Evolutionary conservation across 2,329 filamentous ascomycete species (phyloP).

Genomic region (Allantophomopsis cytisporea): DNA sequence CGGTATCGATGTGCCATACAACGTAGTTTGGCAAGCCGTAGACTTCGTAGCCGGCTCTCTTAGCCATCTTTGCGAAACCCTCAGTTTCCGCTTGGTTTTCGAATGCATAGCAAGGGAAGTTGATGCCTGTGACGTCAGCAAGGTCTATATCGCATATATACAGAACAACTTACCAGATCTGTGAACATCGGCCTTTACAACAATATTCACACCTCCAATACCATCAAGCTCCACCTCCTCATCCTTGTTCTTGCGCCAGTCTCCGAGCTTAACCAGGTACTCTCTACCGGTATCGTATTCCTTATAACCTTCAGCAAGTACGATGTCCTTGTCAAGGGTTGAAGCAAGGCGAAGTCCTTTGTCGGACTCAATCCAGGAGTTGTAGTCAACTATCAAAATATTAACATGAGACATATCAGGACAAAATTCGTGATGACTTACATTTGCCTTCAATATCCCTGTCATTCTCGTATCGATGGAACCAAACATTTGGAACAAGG

Average conservation of each 20-base stretch:
- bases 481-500: slow-evolving; percentile 93
- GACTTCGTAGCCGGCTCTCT: slow-evolving; percentile 85
- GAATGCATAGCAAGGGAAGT: slow-evolving; percentile 92
- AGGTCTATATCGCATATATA: background rate
- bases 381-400: slow-evolving; percentile 68
- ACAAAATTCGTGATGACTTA: slow-evolving; percentile 29
- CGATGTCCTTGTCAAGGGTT: slow-evolving; percentile 61
- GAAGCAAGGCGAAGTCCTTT: slow-evolving; percentile 65
- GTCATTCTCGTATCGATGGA: slow-evolving; percentile 64
- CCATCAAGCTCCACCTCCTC: slow-evolving; percentile 87
- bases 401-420: slow-evolving; percentile 9
- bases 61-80: slow-evolving; percentile 98
- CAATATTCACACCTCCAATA: slow-evolving; percentile 91
- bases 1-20: slow-evolving; percentile 96
- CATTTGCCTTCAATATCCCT: slow-evolving; percentile 93
- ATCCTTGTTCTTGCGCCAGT: slow-evolving; percentile 86
- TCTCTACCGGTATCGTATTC: slow-evolving; percentile 82
- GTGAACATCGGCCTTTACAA: slow-evolving; percentile 97
- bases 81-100: slow-evolving; percentile 99
- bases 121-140: slow-evolving; percentile 53
- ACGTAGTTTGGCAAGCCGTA: slow-evolving; percentile 92
- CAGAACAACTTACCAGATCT: slow-evolving; percentile 54
- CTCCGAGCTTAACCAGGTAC: slow-evolving; percentile 83
- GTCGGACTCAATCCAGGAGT: slow-evolving; percentile 94
- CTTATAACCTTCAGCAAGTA: slow-evolving; percentile 93